Evolutionary conservation across 2,329 filamentous ascomycete species (phyloP).

Genomic region (Ceratocystis diversiconidia): DNA sequence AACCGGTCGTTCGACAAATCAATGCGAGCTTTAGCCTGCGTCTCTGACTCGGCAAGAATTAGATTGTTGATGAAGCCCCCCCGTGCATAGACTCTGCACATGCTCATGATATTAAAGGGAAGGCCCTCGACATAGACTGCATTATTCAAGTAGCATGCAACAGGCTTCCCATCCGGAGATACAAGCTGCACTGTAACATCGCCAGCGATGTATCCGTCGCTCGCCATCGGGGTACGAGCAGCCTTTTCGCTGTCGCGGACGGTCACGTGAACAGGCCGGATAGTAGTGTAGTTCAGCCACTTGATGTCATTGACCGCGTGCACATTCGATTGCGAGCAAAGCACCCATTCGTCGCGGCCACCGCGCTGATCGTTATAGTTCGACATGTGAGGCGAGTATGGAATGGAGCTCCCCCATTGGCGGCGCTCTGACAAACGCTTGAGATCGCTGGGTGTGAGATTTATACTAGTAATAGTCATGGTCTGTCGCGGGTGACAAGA

Average conservation of each 20-base stretch:
- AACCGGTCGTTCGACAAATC: neutral
- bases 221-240: neutral
- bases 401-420: neutral
- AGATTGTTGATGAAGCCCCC: slow-evolving; percentile 5
- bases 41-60: neutral
- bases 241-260: neutral
- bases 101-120: neutral
- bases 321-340: neutral
- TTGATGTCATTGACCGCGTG: slow-evolving; percentile 10
- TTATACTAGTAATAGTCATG: neutral
- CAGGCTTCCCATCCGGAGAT: neutral
- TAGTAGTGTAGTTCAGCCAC: slow-evolving; percentile 1
- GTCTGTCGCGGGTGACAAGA: neutral
- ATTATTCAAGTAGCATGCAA: neutral
- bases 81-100: slow-evolving; percentile 1
- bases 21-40: neutral
- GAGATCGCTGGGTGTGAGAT: neutral
- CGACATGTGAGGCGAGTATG: neutral
- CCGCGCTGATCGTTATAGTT: neutral
- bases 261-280: neutral
- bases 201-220: slow-evolving; percentile 1
- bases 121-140: slow-evolving; percentile 1
- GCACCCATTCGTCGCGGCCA: slow-evolving; percentile 2
- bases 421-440: neutral
- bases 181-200: slow-evolving; percentile 3